Evolutionary conservation across 1,284 basidiomycete species (phyloP).

Genomic region (Moniliella sp.): DNA sequence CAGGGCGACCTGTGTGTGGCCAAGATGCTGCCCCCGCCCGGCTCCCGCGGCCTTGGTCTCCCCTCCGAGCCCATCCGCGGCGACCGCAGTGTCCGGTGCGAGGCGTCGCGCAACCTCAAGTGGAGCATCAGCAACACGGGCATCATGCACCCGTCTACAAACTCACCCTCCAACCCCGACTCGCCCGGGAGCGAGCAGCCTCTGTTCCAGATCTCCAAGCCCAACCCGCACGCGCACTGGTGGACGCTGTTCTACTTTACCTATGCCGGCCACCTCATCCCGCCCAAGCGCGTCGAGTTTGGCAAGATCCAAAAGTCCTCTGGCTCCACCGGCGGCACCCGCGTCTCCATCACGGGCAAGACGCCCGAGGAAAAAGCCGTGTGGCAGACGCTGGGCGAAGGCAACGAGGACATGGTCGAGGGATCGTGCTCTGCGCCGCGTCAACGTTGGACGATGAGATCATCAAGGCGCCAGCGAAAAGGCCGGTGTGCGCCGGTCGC

Average conservation of each 20-base stretch:
- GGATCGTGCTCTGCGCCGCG: conserved; percentile 37
- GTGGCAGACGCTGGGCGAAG: conserved; percentile 94
- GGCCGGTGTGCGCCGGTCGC: too few species aligned
- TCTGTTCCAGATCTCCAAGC: conserved; percentile 91
- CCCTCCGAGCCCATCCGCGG: conserved; percentile 6
- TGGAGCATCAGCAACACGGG: conserved; percentile 98
- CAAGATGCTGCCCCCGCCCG: conserved; percentile 61
- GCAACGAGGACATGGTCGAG: conserved; percentile 99
- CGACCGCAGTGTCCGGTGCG: conserved; percentile 43
- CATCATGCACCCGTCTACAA: conserved; percentile 84
- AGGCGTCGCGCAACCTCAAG: conserved; percentile 86
- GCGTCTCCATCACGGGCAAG: conserved; percentile 92
- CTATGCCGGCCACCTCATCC: conserved; percentile 94
- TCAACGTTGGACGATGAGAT: conserved; percentile 33
- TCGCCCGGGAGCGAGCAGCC: conserved; percentile 58
- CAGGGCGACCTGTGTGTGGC: conserved; percentile 97
- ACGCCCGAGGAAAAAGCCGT: conserved; percentile 91
- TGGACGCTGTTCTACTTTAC: conserved; percentile 99
- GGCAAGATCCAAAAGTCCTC: conserved; percentile 33
- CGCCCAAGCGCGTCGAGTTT: conserved; percentile 53
- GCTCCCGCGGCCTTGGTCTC: conserved; percentile 21
- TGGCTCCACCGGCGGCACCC: conserved; percentile 51
- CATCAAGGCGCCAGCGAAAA: conserved; percentile 26
- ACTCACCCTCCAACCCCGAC: conserved; percentile 55
- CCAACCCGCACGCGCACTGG: conserved; percentile 87